These are phyloP conservation scores for Lentinula detonsa DNA, from an alignment of 768 basidiomycete genomes.

Conservation along the genomic window DNA sequence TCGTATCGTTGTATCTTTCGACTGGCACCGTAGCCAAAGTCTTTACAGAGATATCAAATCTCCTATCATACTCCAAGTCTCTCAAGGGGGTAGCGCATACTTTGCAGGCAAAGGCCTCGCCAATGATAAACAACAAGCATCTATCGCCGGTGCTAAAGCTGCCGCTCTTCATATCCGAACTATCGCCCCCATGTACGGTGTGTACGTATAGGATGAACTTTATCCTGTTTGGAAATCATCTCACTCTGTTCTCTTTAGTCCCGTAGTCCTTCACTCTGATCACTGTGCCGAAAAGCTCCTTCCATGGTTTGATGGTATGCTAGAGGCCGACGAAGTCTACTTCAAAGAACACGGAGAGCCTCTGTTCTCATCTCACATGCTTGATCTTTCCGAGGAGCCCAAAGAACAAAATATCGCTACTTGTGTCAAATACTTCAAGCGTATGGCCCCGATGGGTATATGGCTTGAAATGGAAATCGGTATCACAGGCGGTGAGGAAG, in stretches of 20 bases:
- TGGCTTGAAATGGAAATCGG: constrained; percentile 99
- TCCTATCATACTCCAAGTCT: constrained; percentile 96
- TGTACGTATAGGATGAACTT: constrained; percentile 47
- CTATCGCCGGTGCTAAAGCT: constrained; percentile 85
- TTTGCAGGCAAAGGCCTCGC: constrained; percentile 95
- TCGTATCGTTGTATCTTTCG: constrained; percentile 8
- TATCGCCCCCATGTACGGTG: constrained; percentile 85
- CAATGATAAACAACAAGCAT: constrained; percentile 95
- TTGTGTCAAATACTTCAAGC: constrained; percentile 92
- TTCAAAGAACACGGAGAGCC: constrained; percentile 84
- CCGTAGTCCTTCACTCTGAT: constrained; percentile 96
- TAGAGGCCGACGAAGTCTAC: constrained; percentile 91
- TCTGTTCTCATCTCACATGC: constrained; percentile 97
- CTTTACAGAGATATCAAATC: constrained; percentile 80
- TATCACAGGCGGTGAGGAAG: constrained; percentile 99
- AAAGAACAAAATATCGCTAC: constrained; percentile 93
- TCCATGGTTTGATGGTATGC: constrained; percentile 99
- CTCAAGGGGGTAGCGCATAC: constrained; percentile 94
- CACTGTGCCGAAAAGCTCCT: constrained; percentile 98
- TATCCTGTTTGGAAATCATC: constrained; percentile 1
- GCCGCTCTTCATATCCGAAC: constrained; percentile 89
- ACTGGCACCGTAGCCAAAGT: constrained; percentile 10
- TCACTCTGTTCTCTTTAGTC: constrained; percentile 37
- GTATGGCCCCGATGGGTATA: constrained; percentile 84
- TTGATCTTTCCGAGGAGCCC: constrained; percentile 90